Percentiles rank a stretch among this genome's conserved stretches.
These are phyloP conservation scores for Fusarium sp. DNA, from an alignment of 2,329 filamentous ascomycete species.

Conservation along the genomic window DNA sequence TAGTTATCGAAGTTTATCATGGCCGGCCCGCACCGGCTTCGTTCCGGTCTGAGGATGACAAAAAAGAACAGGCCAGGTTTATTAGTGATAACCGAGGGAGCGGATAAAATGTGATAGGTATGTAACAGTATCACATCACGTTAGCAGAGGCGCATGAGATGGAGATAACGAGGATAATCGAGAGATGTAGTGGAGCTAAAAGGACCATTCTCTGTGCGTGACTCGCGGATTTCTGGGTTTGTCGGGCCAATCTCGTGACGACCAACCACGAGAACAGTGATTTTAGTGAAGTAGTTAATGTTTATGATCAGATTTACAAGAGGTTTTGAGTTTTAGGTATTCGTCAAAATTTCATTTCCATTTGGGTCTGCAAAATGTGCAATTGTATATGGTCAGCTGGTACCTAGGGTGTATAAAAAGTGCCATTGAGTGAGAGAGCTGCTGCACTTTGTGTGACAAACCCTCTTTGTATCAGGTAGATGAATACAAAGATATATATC, in stretches of 20 bases:
- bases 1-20: neutral
- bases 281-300: neutral
- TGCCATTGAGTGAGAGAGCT: neutral
- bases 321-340: neutral
- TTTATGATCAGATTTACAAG: neutral
- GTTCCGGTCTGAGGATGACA: slow-evolving; percentile 3
- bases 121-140: slow-evolving; percentile 26
- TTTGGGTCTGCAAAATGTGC: neutral
- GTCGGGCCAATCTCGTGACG: slow-evolving; percentile 18
- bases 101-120: slow-evolving; percentile 4
- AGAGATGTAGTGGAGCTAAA: slow-evolving; percentile 16
- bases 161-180: slow-evolving; percentile 4
- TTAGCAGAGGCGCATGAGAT: slow-evolving; percentile 16
- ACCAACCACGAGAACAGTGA: slow-evolving; percentile 1
- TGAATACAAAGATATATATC: neutral
- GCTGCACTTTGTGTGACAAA: neutral
- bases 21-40: slow-evolving; percentile 14
- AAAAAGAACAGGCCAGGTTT: neutral
- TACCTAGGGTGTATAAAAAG: neutral
- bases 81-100: slow-evolving; percentile 7
- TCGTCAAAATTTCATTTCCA: neutral
- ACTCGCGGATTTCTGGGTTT: slow-evolving; percentile 9
- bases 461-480: neutral
- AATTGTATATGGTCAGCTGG: neutral
- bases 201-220: slow-evolving; percentile 10